Base-by-base conservation (phyloP, 2,329 filamentous ascomycete genomes). In the Aspergillus ochraceus region DNA sequence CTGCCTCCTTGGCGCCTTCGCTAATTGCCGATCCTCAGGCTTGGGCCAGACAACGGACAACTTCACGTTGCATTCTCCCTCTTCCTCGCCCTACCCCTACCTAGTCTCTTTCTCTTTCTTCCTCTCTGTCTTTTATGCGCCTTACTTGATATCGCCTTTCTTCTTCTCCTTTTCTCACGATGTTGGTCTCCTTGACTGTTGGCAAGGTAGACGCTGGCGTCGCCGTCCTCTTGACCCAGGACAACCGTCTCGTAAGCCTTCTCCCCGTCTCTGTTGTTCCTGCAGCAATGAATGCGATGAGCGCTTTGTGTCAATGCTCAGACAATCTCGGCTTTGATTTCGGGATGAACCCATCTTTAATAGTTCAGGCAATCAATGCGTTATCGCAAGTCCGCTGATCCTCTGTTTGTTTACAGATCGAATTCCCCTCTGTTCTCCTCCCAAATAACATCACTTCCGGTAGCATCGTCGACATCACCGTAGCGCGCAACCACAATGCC, bases 121-220 rank as follows among this genome's bases (percentile, higher is more conserved):
- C 32, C 32, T 36, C 32, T 36, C 11, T 36, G 32, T 36, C 36
- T 49, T 56, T 39, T 54, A 51, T 60, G 45, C 54, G 55, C 55
- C 49, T 55, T 56, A 14, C 39, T n/a, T 53, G 47, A 54, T 20
- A 14, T 12, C 36, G 49, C 24, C 9, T 20, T 39, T 22, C 55
- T 24, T 26, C 49, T 36, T 49, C 26, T 49, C 46, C 54, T 26
- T 22, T 14, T 24, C 39, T 58, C 67, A 84, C 75, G 54, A 98
- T 99, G 95, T 85, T 98, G 73, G 91, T 99, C 79, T 98, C 95
- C 67, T 85, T 99, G 75, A 98, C 94, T 54, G 95, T 99, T 79
- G 95, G 95, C 83, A 99, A 99, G 83, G 95, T 99, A 79, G 95
- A 99, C 79, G 95, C 95, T 71, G 95, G 95, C 79, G 94, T 99